Percentiles rank a stretch among this genome's conserved stretches.
Evolutionary conservation across 768 basidiomycete species (phyloP).

Genomic region (Tricholoma matsutake): DNA sequence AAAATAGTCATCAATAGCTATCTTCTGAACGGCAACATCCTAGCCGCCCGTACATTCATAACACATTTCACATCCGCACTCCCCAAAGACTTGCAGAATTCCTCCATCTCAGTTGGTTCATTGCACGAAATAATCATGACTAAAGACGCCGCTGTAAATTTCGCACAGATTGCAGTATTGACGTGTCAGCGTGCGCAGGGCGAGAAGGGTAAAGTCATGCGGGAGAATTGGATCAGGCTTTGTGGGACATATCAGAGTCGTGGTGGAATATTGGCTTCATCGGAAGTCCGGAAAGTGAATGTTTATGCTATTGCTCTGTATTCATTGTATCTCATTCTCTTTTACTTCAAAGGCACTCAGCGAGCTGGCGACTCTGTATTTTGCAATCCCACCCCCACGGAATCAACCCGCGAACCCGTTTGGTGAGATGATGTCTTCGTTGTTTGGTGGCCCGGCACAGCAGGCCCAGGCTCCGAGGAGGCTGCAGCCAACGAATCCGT

Average conservation of each 20-base stretch:
- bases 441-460: slow-evolving; percentile 72
- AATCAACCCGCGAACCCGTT: slow-evolving; percentile 73
- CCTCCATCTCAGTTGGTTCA: slow-evolving; percentile 47
- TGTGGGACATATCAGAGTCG: slow-evolving; percentile 80
- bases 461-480: slow-evolving; percentile 35
- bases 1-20: slow-evolving; percentile 43
- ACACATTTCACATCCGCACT: slow-evolving; percentile 69
- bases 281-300: slow-evolving; percentile 63
- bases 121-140: slow-evolving; percentile 69
- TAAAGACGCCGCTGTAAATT: slow-evolving; percentile 76
- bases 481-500: slow-evolving; percentile 40
- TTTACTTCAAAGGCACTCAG: slow-evolving; percentile 48
- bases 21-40: slow-evolving; percentile 82
- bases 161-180: slow-evolving; percentile 83
- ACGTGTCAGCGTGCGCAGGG: slow-evolving; percentile 88
- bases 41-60: slow-evolving; percentile 93
- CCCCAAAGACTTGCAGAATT: slow-evolving; percentile 42
- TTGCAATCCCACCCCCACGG: slow-evolving; percentile 81
- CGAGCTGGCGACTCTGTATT: slow-evolving; percentile 74
- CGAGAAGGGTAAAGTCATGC: slow-evolving; percentile 69
- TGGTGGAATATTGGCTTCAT: slow-evolving; percentile 57
- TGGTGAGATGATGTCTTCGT: slow-evolving; percentile 83
- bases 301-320: background rate
- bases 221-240: slow-evolving; percentile 82
- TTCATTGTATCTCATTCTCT: background rate